Evolutionary conservation across 2,329 filamentous ascomycete species (phyloP), one percentile per base, ranked within the genome.

Genomic region (Aspergillus sp.): DNA sequence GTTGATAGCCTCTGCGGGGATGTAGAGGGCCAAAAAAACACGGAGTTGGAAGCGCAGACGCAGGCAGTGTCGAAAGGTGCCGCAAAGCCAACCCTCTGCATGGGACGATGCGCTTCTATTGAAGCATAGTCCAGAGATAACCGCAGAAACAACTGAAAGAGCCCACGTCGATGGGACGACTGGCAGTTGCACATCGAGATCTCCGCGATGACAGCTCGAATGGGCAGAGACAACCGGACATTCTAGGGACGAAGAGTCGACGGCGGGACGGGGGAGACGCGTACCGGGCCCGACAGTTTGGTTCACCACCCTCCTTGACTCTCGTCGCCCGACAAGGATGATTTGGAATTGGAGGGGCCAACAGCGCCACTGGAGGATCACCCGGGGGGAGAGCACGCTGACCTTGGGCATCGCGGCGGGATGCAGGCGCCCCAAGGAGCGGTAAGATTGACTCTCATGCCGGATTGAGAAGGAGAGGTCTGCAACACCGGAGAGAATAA

Each of bases 211-310:
- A 52, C 51, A 59, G 41, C 54, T 48, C 46, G 11, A 50, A 45
- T 23, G 23, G 51, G 56, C 39, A 51, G 46, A 58, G 21, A 15
- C 17, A 24, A 27, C 17, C 51, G 52, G 56, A 47, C 46, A 51
- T 56, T 51, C 40, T 51, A 58, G 58, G 55, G 49, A 60, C 40
- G 27, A 54, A 14, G 44, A 53, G 44, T n/a, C 21, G 51, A 37
- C 39, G 41, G 45, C 24, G 27, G 45, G 37, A 41, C 41, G 9
- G 27, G 27, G 45, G 44, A 39, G 61, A 61, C 61, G 64, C 56
- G 60, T 61, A 35, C 55, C 44, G 53, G 46, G 62, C 69, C 71
- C 69, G 67, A 63, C 58, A 65, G 62, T 64, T 35, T 66, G 71
- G 71, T 60, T 67, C 66, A 64, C 40, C 41, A 37, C 62, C 41